These are phyloP conservation scores for Chamaecrista fasciculata DNA, from an alignment of 306 rosid species.

Conservation along the genomic window DNA sequence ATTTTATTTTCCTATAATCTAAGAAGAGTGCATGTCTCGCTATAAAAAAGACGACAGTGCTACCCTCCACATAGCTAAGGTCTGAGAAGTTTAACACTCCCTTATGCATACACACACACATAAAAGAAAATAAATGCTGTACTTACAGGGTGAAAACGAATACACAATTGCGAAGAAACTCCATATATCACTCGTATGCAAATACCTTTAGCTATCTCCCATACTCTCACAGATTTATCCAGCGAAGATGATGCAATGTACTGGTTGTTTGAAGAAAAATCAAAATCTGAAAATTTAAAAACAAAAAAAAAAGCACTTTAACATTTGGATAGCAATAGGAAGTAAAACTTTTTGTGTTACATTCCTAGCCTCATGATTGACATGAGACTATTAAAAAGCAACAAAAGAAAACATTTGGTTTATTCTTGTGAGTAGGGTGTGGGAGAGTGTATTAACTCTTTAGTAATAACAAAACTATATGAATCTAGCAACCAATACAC, in stretches of 20 bases:
- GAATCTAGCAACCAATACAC: constrained; percentile 6
- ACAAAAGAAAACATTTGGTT: too few species aligned
- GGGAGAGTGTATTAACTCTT: constrained; percentile 17
- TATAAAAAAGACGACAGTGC: background rate
- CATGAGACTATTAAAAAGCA: background rate
- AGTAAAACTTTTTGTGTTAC: constrained; percentile 5
- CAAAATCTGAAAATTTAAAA: constrained; percentile 77
- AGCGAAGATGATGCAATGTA: constrained; percentile 90
- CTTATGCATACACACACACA: background rate
- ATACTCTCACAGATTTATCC: constrained; percentile 96
- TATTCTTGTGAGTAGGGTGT: too few species aligned
- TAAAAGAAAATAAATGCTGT: constrained; percentile 18
- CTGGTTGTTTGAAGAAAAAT: constrained; percentile 93
- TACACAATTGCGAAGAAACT: constrained; percentile 83
- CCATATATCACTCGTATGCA: constrained; percentile 98
- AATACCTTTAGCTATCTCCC: constrained; percentile 86
- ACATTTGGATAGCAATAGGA: background rate
- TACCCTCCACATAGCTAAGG: constrained; percentile 17
- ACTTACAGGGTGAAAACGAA: constrained; percentile 99
- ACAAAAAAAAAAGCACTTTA: constrained; percentile 30
- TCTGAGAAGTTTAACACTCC: constrained; percentile 10
- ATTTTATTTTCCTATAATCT: background rate
- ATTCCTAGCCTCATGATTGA: constrained; percentile 3
- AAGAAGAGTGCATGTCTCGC: constrained; percentile 5
- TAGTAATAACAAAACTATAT: constrained; percentile 1